These are phyloP conservation scores for Rhipidocladum racemiflorum DNA, from an alignment of 176 grass and related monocot genomes.

Conservation along the genomic window DNA sequence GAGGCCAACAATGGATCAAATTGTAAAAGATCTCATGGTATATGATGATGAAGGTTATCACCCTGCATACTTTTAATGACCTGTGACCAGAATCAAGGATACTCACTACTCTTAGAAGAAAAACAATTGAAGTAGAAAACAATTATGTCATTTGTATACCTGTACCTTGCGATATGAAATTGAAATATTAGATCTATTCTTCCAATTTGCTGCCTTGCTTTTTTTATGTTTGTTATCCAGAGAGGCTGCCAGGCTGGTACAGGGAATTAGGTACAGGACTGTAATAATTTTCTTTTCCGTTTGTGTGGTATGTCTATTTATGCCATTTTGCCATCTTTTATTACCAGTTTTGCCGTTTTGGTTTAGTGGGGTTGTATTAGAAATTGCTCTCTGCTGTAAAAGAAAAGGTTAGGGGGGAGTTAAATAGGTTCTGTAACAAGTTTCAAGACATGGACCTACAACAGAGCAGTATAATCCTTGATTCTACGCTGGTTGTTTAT, in stretches of 20 bases:
- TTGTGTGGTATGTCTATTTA: background rate
- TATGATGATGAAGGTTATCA: constrained; percentile 42
- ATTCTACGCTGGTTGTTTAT: background rate
- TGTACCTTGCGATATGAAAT: background rate
- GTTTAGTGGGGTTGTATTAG: background rate
- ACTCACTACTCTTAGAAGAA: background rate
- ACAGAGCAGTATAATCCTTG: background rate
- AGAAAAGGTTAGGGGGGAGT: background rate
- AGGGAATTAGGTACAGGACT: background rate
- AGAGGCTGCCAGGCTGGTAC: background rate
- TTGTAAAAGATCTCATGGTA: constrained; percentile 38
- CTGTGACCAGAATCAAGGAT: constrained; percentile 6
- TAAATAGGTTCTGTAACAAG: background rate
- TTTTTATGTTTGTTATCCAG: background rate
- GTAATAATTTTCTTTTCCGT: background rate
- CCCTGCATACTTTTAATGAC: constrained; percentile 37
- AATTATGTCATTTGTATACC: background rate
- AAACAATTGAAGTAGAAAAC: background rate
- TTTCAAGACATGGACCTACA: background rate
- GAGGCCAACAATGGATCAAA: constrained; percentile 64
- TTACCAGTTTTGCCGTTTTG: background rate
- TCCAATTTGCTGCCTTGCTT: background rate
- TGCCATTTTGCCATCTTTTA: background rate
- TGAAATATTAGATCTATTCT: constrained; percentile 2
- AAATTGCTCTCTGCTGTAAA: background rate